Evolutionary conservation across 108 stramenopile genomes (phyloP).

Genomic region (Parietichytrium sp.): DNA sequence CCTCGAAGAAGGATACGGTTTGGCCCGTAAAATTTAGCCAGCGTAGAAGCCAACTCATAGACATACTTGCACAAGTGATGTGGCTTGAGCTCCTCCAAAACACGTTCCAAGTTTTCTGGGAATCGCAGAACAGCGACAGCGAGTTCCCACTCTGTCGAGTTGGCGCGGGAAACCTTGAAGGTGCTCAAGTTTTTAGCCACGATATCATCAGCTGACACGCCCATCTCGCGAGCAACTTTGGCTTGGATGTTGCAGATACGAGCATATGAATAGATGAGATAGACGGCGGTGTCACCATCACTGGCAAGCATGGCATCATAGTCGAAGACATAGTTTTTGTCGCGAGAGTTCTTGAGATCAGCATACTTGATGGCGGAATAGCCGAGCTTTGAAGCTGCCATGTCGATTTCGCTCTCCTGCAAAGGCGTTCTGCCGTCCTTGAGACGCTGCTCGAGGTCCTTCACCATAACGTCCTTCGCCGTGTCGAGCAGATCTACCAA

Average conservation of each 20-base stretch:
- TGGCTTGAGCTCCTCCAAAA: constrained; percentile 79
- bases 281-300: constrained; percentile 97
- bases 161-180: constrained; percentile 53
- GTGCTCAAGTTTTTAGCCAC: constrained; percentile 48
- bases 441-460: constrained; percentile 72
- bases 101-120: constrained; percentile 75
- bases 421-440: constrained; percentile 71
- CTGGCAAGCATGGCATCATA: constrained; percentile 98
- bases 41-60: constrained; percentile 80
- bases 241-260: constrained; percentile 87
- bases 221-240: constrained; percentile 78
- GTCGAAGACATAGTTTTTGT: constrained; percentile 93
- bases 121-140: constrained; percentile 79
- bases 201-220: constrained; percentile 71
- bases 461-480: constrained; percentile 82
- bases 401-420: constrained; percentile 73
- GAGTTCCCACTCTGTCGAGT: constrained; percentile 87
- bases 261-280: constrained; percentile 95
- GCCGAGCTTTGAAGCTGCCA: constrained; percentile 88
- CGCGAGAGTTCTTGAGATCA: constrained; percentile 92
- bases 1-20: constrained; percentile 82
- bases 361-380: constrained; percentile 99
- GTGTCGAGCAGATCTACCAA: constrained; percentile 96
- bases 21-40: constrained; percentile 90
- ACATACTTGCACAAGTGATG: constrained; percentile 93